Evolutionary conservation across 345 rosid genomes (phyloP), one percentile per base, ranked within the genome.

Genomic region (Boechera retrofracta): DNA sequence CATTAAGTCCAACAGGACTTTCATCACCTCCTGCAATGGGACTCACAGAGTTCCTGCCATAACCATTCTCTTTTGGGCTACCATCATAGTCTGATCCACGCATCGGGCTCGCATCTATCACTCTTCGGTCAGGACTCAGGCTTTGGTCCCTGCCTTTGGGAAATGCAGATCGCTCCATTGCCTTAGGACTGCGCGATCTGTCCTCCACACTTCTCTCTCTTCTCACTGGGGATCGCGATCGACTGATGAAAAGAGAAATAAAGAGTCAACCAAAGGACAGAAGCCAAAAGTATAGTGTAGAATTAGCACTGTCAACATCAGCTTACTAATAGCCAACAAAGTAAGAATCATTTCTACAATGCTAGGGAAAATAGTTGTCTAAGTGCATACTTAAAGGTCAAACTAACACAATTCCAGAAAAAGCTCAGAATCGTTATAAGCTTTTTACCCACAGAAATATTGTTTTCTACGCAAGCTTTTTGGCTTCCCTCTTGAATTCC

Each of bases 211-310:
- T 70, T 38, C 83, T 63, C 48, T 86, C 92, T 62, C 96, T 87
- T 86, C 83, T 89, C 49, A 77, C 87, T 0, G 93, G 89, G 2
- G 98, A 91, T 53, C 87, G 81, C 24, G 97, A 94, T 35, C 89
- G 89, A 64, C 97, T 91, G 77, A 58, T 51, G 1, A n/a, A 54
- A 36, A 49, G 7, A 24, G 57, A 73, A 29, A 8, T 0, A 15
- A 12, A 41, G 51, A 53, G 59, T 72, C 69, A 72, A 32, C 54
- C 29, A 62, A 12, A 11, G 28, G 0, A 45, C 24, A 28, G 36
- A 41, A 54, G 36, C 47, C 15, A 28, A 54, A 26, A n/a, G 24
- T 21, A 10, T 4, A 31, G 8, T 65, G n/a, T 16, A 12, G 2
- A 16, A 65, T 31, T 65, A 29, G 44, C 11, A 28, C 52, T 63